Evolutionary conservation across 2,329 filamentous ascomycete species (phyloP).

Genomic region (Myriosclerotinia curreyana): DNA sequence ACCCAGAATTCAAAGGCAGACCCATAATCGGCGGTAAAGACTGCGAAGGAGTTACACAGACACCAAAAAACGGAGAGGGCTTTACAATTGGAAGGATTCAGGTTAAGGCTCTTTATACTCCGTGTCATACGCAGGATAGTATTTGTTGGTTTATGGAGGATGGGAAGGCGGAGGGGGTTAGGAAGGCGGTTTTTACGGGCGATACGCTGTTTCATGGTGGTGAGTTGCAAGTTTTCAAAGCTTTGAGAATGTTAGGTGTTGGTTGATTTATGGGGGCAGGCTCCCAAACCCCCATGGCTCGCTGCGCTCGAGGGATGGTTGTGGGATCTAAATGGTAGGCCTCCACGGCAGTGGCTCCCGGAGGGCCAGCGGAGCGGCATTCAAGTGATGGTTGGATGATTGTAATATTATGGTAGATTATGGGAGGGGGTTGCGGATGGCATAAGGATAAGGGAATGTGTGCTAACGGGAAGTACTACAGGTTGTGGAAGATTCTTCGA

Average conservation of each 20-base stretch:
- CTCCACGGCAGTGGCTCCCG: too few relatives aligned
- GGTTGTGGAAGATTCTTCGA: conserved; percentile 97
- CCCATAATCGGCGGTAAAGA: conserved; percentile 85
- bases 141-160: conserved; percentile 95
- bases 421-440: too few relatives aligned
- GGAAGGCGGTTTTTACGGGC: conserved; percentile 85
- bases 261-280: too few relatives aligned
- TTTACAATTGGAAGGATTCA: conserved; percentile 83
- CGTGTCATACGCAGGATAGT: conserved; percentile 97
- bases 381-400: too few relatives aligned
- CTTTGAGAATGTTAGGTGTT: too few relatives aligned
- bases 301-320: too few relatives aligned
- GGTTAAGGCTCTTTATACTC: conserved; percentile 87
- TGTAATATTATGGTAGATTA: too few relatives aligned
- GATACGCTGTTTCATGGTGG: conserved; percentile 95
- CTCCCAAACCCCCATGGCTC: too few relatives aligned
- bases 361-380: too few relatives aligned
- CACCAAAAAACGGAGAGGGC: conserved; percentile 68
- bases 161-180: conserved; percentile 49
- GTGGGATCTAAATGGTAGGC: too few relatives aligned
- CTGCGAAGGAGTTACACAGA: conserved; percentile 75
- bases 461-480: conserved; percentile 39
- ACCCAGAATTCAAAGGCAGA: conserved; percentile 41
- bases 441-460: too few relatives aligned
- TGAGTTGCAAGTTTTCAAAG: conserved; percentile 44